Percentiles rank a stretch among this genome's conserved stretches.
Conservation (phyloP, 1,284 basidiomycete species). For the Leccinum colubrinum region DNA sequence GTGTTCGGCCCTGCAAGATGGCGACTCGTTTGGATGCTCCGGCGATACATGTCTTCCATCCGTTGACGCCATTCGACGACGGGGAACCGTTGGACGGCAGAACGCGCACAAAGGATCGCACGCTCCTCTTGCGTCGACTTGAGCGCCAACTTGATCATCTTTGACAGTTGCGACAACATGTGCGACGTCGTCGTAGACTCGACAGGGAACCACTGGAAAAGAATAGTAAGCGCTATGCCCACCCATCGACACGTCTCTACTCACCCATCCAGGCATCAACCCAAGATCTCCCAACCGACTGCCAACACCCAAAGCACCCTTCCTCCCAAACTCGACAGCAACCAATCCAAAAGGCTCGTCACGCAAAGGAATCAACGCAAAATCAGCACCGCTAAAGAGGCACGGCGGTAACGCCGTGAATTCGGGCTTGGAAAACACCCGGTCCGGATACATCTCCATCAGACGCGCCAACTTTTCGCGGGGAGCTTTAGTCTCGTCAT, state of each 20-base stretch:
- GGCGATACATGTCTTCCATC: slow-evolving; percentile 90
- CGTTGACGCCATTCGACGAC: slow-evolving; percentile 95
- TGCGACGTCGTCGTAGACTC: slow-evolving; percentile 88
- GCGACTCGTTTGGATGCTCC: slow-evolving; percentile 76
- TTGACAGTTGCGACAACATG: slow-evolving; percentile 92
- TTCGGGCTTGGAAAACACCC: slow-evolving; percentile 91
- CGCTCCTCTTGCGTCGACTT: slow-evolving; percentile 90
- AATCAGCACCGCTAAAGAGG: slow-evolving; percentile 91
- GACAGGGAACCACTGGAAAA: slow-evolving; percentile 85
- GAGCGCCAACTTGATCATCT: slow-evolving; percentile 91
- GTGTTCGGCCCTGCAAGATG: slow-evolving; percentile 67
- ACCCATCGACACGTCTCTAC: slow-evolving; percentile 28
- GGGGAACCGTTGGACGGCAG: slow-evolving; percentile 92
- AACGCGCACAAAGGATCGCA: slow-evolving; percentile 87
- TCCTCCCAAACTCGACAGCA: slow-evolving; percentile 92
- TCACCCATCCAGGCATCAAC: slow-evolving; percentile 94
- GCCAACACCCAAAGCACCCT: slow-evolving; percentile 92
- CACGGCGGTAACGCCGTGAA: slow-evolving; percentile 93
- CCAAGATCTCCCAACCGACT: slow-evolving; percentile 90
- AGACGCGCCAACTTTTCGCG: slow-evolving; percentile 82
- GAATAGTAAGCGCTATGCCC: slow-evolving; percentile 4
- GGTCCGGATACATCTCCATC: slow-evolving; percentile 93
- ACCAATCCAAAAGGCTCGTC: slow-evolving; percentile 95
- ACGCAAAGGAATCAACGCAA: slow-evolving; percentile 90
- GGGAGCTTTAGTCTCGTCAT: too few relatives aligned